A percentile compares a stretch with the other conserved stretches of the same genome.
phyloP scores from a whole-genome alignment of 768 basidiomycete species.

The Phanerochaete sordida region DNA sequence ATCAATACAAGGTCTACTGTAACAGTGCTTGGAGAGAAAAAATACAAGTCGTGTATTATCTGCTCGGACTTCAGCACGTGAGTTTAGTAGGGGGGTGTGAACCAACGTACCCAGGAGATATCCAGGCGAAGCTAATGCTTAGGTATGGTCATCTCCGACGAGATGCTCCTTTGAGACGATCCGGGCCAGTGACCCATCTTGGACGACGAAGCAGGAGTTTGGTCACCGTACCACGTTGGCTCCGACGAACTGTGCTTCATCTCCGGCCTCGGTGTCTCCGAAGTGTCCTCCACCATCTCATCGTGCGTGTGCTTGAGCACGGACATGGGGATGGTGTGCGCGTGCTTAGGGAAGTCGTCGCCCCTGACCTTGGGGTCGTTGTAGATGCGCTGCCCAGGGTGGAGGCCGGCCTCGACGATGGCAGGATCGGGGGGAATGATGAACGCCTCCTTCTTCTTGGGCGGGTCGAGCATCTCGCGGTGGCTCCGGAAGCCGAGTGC shows the following conservation, averaged over 20 bases:
- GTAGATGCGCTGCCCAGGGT: constrained; percentile 35
- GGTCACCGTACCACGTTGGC: not conserved
- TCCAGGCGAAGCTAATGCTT: not conserved
- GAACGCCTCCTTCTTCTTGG: constrained; percentile 36
- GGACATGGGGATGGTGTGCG: constrained; percentile 1
- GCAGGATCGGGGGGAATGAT: constrained; percentile 70
- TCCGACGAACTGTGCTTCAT: not conserved
- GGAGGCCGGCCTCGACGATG: constrained; percentile 45
- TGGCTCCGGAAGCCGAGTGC: constrained; percentile 39
- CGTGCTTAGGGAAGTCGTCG: constrained; percentile 2
- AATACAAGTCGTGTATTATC: constrained; percentile 2
- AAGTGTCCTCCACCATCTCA: not conserved
- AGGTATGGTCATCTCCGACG: not conserved
- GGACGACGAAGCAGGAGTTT: not conserved
- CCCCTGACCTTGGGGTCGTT: constrained; percentile 9
- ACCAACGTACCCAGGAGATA: too few relatives aligned
- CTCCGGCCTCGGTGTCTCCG: not conserved
- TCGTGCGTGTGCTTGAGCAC: not conserved
- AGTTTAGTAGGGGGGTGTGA: too few relatives aligned
- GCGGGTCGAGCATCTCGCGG: constrained; percentile 34
- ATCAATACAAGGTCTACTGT: constrained; percentile 2
- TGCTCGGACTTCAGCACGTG: too few relatives aligned
- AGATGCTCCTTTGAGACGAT: not conserved
- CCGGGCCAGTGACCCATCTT: not conserved
- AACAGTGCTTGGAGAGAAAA: not conserved